These are phyloP conservation scores for Epithemia pelagica DNA, from an alignment of 108 stramenopile species.

Conservation along the genomic window DNA sequence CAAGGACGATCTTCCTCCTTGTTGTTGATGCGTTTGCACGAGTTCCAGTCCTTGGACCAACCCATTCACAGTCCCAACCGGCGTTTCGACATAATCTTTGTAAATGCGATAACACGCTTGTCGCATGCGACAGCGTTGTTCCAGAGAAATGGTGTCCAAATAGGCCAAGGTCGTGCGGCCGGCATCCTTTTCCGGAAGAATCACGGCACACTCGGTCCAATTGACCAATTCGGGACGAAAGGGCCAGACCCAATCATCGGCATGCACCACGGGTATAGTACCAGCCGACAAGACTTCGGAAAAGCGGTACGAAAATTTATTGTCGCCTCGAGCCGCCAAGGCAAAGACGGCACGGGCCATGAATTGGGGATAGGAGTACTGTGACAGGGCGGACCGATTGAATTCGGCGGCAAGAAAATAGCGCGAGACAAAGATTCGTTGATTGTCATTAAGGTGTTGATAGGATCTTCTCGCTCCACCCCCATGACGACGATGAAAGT, in stretches of 20 bases:
- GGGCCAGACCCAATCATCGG: too few relatives aligned
- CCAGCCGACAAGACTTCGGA: too few relatives aligned
- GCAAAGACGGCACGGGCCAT: constrained; percentile 3
- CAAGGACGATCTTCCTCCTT: not conserved
- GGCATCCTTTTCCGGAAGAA: constrained; percentile 28
- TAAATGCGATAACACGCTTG: too few relatives aligned
- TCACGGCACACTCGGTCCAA: constrained; percentile 24
- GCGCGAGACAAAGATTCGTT: too few relatives aligned
- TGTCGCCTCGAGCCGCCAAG: too few relatives aligned
- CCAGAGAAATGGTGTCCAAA: too few relatives aligned
- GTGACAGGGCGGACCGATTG: not conserved
- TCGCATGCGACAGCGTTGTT: too few relatives aligned
- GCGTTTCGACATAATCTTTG: too few relatives aligned
- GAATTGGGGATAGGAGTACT: not conserved
- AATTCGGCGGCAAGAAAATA: not conserved
- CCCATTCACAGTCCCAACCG: not conserved
- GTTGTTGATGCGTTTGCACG: not conserved
- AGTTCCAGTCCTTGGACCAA: not conserved
- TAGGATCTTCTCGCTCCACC: not conserved
- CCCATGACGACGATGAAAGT: not conserved
- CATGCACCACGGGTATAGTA: too few relatives aligned
- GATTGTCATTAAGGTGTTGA: not conserved
- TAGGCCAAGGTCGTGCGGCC: constrained; percentile 8
- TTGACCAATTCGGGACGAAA: constrained; percentile 21
- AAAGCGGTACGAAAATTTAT: constrained; percentile 40